phyloP scores from a whole-genome alignment of 176 grass and related monocot genomes.

The Phyllostachys edulis region DNA sequence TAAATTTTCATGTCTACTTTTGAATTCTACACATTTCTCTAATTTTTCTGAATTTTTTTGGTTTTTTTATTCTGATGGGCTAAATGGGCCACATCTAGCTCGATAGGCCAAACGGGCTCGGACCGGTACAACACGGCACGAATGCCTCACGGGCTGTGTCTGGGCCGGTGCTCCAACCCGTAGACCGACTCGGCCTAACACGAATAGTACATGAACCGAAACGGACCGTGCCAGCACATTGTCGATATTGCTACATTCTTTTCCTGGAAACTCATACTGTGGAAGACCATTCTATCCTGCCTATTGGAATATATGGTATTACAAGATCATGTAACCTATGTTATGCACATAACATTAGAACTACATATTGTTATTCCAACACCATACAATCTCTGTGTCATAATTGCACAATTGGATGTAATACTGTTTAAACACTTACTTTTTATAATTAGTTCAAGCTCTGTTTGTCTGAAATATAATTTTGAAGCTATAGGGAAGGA shows the following conservation, averaged over 20 bases:
- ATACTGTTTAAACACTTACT: neutral
- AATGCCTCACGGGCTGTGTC: no score
- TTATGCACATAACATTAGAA: neutral
- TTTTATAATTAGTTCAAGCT: neutral
- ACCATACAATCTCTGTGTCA: neutral
- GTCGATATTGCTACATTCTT: neutral
- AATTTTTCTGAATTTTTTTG: no score
- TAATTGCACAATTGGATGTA: neutral
- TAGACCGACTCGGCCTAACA: no score
- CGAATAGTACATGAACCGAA: no score
- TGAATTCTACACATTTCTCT: no score
- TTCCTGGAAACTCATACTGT: neutral
- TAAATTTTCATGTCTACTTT: no score
- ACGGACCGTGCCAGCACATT: conserved; percentile 11
- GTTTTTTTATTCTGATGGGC: no score
- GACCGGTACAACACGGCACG: no score
- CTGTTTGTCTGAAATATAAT: neutral
- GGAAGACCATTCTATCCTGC: neutral
- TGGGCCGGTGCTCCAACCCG: no score
- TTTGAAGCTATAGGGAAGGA: neutral
- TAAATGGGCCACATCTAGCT: no score
- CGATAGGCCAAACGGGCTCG: no score
- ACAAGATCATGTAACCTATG: neutral
- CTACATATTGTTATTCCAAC: neutral
- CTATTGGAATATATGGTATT: neutral